Percentiles rank a stretch among this genome's conserved stretches.
Evolutionary conservation across 2,329 filamentous ascomycete species (phyloP).

Genomic region (Coniochaeta ligniaria): DNA sequence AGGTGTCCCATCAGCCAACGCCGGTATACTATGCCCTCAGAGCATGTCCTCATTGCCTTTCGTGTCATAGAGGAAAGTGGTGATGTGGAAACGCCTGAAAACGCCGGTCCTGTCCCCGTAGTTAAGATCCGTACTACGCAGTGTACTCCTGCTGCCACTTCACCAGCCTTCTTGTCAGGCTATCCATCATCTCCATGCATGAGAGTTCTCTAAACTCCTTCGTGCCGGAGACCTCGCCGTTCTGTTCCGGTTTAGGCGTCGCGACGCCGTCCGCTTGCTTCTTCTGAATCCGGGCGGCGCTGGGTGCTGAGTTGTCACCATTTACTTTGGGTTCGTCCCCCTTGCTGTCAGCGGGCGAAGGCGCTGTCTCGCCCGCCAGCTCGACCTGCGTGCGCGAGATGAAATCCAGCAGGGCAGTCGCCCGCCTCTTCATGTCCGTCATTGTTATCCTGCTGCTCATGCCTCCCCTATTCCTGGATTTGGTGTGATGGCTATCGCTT

Average conservation of each 20-base stretch:
- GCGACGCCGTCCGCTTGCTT: conserved; percentile 8
- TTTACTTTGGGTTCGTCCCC: conserved; percentile 26
- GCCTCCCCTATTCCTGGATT: conserved; percentile 46
- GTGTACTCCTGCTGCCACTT: conserved; percentile 75
- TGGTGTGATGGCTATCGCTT: conserved; percentile 29
- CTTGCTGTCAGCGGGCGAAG: conserved; percentile 29
- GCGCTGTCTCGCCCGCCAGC: conserved; percentile 59
- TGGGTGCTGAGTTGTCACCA: conserved; percentile 8
- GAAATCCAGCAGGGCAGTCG: conserved; percentile 79
- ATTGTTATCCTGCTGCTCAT: conserved; percentile 68
- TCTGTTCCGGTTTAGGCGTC: conserved; percentile 19
- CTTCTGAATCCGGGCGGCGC: conserved; percentile 11
- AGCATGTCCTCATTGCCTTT: not conserved
- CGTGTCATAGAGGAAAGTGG: not conserved
- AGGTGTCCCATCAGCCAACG: not conserved
- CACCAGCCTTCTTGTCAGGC: conserved; percentile 69
- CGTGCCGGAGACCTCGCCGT: conserved; percentile 18
- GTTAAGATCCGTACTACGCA: conserved; percentile 7
- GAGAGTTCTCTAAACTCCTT: conserved; percentile 68
- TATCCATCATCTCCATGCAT: conserved; percentile 87
- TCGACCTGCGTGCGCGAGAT: conserved; percentile 86
- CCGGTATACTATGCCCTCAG: not conserved
- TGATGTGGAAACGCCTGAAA: conserved; percentile 4
- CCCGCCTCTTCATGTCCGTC: conserved; percentile 81
- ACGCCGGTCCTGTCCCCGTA: not conserved